Evolutionary conservation across 495 filamentous ascomycete species (phyloP).

Genomic region (Aspergillus homomorphus): DNA sequence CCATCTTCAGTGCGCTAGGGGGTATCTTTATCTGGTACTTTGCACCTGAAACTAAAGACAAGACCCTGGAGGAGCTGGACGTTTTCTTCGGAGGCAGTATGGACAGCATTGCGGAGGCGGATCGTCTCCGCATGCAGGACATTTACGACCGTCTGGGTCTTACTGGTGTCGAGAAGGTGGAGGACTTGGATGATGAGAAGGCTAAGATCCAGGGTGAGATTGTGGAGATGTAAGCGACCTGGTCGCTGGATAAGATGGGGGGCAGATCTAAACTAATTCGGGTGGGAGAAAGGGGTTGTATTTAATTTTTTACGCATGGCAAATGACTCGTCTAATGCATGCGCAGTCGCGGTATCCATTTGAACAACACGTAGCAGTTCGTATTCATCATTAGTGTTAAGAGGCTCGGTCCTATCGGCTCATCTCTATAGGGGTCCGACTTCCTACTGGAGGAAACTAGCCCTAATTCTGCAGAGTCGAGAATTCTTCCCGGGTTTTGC

Average conservation of each 20-base stretch:
- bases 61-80: slow-evolving; percentile 54
- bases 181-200: slow-evolving; percentile 28
- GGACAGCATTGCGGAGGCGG: slow-evolving; percentile 23
- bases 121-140: slow-evolving; percentile 29
- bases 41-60: slow-evolving; percentile 57
- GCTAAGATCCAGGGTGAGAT: slow-evolving; percentile 2
- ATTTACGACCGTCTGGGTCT: slow-evolving; percentile 30
- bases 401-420: too few species aligned
- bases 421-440: too few species aligned
- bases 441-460: neutral
- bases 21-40: slow-evolving; percentile 49
- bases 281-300: neutral
- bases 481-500: neutral
- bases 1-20: slow-evolving; percentile 44
- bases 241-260: too few species aligned
- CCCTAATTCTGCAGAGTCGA: neutral
- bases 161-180: slow-evolving; percentile 24
- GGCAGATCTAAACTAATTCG: too few species aligned
- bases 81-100: slow-evolving; percentile 39
- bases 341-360: too few species aligned
- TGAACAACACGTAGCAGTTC: neutral
- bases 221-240: slow-evolving; percentile 6
- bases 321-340: too few species aligned
- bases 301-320: neutral
- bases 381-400: neutral